Evolutionary conservation across 2,329 filamentous ascomycete genomes (phyloP), one percentile per base, ranked within the genome.

Genomic region (Talaromyces sp.): DNA sequence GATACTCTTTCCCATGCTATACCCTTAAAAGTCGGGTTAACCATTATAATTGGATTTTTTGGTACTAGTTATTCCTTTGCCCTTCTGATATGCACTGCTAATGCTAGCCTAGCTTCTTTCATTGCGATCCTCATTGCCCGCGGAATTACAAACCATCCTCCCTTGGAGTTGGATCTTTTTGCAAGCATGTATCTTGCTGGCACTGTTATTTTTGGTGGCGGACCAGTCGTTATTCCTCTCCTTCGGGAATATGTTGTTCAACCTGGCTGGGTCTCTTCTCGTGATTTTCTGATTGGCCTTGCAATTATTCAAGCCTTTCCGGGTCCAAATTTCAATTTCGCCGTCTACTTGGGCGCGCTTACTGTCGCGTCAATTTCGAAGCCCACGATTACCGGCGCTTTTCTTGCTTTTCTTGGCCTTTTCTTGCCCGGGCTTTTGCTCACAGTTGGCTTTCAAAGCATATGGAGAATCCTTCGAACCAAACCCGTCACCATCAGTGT

Each of bases 171-270:
- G 66, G 79, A 82, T 55, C 81, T 92, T 28, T 91, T 92, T 67
- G 80, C 87, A 5, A 91, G 90, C 71, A 83, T 92, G 75, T 91
- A 88, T 68, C 84, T 91, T 0, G 89, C 89, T 0, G 89, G 89
- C 0, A 91, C 89, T 1, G 83, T 88, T 61, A 87, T 87, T 65
- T 85, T 87, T 56, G 86, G 86, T 3, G 86, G 86, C 2, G 86
- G 86, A 0, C 86, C 86, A 0, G 86, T 88, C 0, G 86, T 89
- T 0, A 87, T 89, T 52, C 86, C 87, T 0, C 78, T 89, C 0
- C 76, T 89, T 1, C 79, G 85, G 18, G 82, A 86, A 40, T 79
- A 79, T 66, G 78, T 91, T 40, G 89, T 91, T 0, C 80, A 82
- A 0, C 86, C 88, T 28, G 86, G 86, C 6, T 92, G 88, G 88